phyloP scores from a whole-genome alignment of 352 stramenopile species.

The Lagenidium giganteum region DNA sequence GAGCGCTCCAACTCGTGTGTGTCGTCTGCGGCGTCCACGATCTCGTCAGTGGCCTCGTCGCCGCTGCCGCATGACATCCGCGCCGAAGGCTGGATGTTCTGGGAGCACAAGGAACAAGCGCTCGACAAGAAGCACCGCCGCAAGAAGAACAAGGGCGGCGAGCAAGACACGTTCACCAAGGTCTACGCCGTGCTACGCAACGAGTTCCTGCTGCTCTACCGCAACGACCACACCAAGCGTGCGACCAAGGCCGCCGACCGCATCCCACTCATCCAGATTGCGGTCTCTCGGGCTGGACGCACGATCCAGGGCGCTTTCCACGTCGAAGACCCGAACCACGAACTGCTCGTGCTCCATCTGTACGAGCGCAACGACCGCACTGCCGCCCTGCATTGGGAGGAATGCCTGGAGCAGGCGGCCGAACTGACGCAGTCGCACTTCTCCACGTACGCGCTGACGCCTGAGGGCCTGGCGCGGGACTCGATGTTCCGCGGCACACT shows the following conservation, averaged over 20 bases:
- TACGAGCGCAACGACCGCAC: constrained; percentile 32
- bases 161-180: constrained; percentile 25
- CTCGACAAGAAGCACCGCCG: constrained; percentile 3
- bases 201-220: constrained; percentile 41
- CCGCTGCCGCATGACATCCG: constrained; percentile 18
- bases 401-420: constrained; percentile 45
- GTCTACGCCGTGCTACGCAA: constrained; percentile 37
- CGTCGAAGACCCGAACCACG: constrained; percentile 25
- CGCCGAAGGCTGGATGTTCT: constrained; percentile 40
- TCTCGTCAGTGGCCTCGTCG: constrained; percentile 24
- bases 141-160: too few relatives aligned
- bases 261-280: constrained; percentile 34
- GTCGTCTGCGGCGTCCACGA: too few relatives aligned
- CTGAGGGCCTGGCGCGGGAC: constrained; percentile 46
- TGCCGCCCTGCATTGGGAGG: constrained; percentile 25
- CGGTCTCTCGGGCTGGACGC: constrained; percentile 18
- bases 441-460: constrained; percentile 51
- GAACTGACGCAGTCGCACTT: constrained; percentile 65
- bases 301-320: constrained; percentile 23
- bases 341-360: constrained; percentile 39
- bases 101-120: constrained; percentile 19
- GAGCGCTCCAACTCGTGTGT: too few relatives aligned
- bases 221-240: constrained; percentile 12
- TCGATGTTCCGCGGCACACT: constrained; percentile 52
- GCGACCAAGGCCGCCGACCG: constrained; percentile 12